Percentiles rank a stretch among this genome's conserved stretches.
Evolutionary conservation across 139 green algal species (phyloP).

Genomic region (Eudorina sp.): DNA sequence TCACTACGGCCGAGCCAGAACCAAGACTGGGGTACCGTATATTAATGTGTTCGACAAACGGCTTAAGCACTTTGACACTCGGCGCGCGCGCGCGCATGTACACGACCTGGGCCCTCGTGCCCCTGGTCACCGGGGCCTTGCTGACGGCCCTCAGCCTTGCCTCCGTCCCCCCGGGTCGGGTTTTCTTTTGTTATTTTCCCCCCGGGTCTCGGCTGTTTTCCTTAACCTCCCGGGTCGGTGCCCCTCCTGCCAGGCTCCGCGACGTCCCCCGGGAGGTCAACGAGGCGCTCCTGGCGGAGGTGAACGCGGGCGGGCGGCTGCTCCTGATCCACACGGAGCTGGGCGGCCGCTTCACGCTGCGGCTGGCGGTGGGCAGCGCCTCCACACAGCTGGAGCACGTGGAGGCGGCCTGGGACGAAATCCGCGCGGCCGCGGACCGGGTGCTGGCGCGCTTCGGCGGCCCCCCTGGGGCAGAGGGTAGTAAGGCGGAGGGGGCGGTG

Average conservation of each 20-base stretch:
- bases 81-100: too few species aligned
- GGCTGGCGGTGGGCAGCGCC: conserved; percentile 68
- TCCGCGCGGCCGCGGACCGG: conserved; percentile 44
- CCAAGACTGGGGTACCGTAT: too few species aligned
- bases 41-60: too few species aligned
- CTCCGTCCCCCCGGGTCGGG: background rate
- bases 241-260: conserved; percentile 40
- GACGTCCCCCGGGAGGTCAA: conserved; percentile 49
- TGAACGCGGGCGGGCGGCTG: conserved; percentile 69
- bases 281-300: conserved; percentile 64
- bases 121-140: too few species aligned
- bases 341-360: conserved; percentile 64
- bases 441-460: conserved; percentile 45
- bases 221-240: too few species aligned
- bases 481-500: too few species aligned
- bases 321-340: conserved; percentile 81
- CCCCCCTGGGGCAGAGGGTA: too few species aligned
- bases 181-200: background rate
- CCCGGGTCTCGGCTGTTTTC: too few species aligned
- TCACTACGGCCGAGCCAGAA: too few species aligned
- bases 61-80: too few species aligned
- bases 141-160: background rate
- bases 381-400: conserved; percentile 74
- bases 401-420: conserved; percentile 62
- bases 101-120: too few species aligned